Percentiles rank a stretch among this genome's conserved stretches.
phyloP scores from a whole-genome alignment of 108 stramenopile genomes.

The Discostella stelligeroides region DNA sequence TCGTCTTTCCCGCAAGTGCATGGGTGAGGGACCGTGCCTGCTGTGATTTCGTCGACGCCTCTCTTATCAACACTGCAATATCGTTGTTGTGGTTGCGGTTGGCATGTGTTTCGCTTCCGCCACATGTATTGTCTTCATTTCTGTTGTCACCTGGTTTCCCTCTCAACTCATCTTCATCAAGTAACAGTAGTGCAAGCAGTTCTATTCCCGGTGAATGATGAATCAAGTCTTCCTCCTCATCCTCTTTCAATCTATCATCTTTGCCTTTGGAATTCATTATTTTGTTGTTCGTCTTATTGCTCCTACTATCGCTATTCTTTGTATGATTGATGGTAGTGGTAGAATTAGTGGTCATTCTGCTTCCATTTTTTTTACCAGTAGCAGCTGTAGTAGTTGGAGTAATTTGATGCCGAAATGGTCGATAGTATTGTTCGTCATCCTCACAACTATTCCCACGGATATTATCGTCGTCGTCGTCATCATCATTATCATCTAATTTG shows the following conservation, averaged over 20 bases:
- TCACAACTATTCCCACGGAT: too few species aligned
- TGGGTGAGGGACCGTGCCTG: constrained; percentile 42
- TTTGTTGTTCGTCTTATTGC: too few species aligned
- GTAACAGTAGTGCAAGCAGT: constrained; percentile 33
- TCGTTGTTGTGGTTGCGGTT: neutral
- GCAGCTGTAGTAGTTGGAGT: neutral
- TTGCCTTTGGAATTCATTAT: constrained; percentile 12
- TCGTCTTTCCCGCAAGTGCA: constrained; percentile 21
- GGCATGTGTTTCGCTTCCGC: neutral
- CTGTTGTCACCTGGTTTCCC: neutral
- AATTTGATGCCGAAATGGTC: constrained; percentile 35
- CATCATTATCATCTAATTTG: constrained; percentile 9
- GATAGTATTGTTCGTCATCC: constrained; percentile 45
- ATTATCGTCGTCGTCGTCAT: constrained; percentile 8
- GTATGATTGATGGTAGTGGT: too few species aligned
- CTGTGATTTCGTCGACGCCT: constrained; percentile 36
- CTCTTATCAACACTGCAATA: constrained; percentile 32
- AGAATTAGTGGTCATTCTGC: neutral
- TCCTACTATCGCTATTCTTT: constrained; percentile 1
- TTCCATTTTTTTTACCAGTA: neutral
- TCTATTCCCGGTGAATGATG: constrained; percentile 27
- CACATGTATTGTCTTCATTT: too few species aligned
- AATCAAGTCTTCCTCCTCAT: neutral
- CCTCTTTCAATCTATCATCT: neutral
- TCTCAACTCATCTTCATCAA: constrained; percentile 5